Percentiles rank a stretch among this genome's conserved stretches.
Conservation (phyloP, 2,329 filamentous ascomycete species). For the Pseudogymnoascus sp. region DNA sequence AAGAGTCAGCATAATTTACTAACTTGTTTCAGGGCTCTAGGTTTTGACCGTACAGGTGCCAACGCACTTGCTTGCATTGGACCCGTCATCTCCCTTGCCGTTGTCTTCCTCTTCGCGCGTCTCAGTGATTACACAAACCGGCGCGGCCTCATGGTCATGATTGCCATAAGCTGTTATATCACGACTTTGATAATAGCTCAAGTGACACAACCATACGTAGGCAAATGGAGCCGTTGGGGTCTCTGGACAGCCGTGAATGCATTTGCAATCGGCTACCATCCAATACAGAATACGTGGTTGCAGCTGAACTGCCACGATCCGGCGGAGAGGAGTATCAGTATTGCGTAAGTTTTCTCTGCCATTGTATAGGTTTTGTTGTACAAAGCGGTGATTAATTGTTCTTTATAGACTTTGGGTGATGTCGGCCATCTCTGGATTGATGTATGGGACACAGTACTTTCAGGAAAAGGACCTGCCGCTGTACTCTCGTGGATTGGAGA, state of each 20-base stretch:
- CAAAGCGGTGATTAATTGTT: not conserved
- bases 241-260: conserved; percentile 17
- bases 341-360: conserved; percentile 22
- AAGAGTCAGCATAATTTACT: not conserved
- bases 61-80: conserved; percentile 27
- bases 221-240: conserved; percentile 5
- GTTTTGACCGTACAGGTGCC: conserved; percentile 22
- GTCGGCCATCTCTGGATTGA: conserved; percentile 23
- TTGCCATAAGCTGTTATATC: conserved; percentile 32
- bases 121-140: conserved; percentile 26
- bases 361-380: not conserved
- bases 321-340: conserved; percentile 25
- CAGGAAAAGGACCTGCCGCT: conserved; percentile 19
- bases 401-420: conserved; percentile 19
- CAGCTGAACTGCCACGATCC: conserved; percentile 19
- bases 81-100: conserved; percentile 15
- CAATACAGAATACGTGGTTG: conserved; percentile 26
- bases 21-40: conserved; percentile 16
- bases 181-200: conserved; percentile 32
- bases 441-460: conserved; percentile 25
- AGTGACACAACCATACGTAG: conserved; percentile 19
- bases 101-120: conserved; percentile 16
- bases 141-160: conserved; percentile 30
- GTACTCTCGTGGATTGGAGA: conserved; percentile 12
- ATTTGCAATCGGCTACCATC: conserved; percentile 21